Percentiles rank a stretch among this genome's conserved stretches.
Evolutionary conservation across 768 basidiomycete genomes (phyloP).

Genomic region (Pulveroboletus sp.): DNA sequence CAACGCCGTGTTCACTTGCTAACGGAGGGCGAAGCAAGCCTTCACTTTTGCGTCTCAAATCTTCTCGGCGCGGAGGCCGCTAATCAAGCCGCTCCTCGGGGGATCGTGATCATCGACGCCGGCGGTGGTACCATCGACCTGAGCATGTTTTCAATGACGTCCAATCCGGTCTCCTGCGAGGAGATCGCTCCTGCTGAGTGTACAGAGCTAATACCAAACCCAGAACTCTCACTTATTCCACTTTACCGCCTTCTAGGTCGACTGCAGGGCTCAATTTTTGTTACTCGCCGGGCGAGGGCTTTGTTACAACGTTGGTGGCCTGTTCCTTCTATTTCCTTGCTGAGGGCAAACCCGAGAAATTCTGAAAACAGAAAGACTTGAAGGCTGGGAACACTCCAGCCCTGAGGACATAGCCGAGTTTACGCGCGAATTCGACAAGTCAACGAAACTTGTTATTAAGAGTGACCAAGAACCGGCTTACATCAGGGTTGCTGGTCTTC

Average conservation of each 20-base stretch:
- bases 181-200: constrained; percentile 32
- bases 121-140: too few species aligned
- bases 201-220: not conserved
- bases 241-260: constrained; percentile 28
- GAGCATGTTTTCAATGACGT: constrained; percentile 4
- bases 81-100: too few species aligned
- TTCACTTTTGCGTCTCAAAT: too few species aligned
- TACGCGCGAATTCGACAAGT: not conserved
- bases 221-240: not conserved
- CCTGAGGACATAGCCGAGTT: not conserved
- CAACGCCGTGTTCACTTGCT: constrained; percentile 8
- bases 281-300: constrained; percentile 35
- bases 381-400: constrained; percentile 1
- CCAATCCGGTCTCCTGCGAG: constrained; percentile 24
- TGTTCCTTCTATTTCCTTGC: not conserved
- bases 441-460: too few species aligned
- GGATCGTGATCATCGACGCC: too few species aligned
- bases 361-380: not conserved
- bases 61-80: too few species aligned
- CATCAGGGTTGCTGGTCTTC: constrained; percentile 5
- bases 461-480: not conserved
- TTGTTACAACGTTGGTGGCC: constrained; percentile 33
- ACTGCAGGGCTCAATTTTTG: constrained; percentile 44
- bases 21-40: not conserved
- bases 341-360: not conserved